These are phyloP conservation scores for Neofusicoccum sp. DNA, from an alignment of 2,329 filamentous ascomycete species.

Conservation along the genomic window DNA sequence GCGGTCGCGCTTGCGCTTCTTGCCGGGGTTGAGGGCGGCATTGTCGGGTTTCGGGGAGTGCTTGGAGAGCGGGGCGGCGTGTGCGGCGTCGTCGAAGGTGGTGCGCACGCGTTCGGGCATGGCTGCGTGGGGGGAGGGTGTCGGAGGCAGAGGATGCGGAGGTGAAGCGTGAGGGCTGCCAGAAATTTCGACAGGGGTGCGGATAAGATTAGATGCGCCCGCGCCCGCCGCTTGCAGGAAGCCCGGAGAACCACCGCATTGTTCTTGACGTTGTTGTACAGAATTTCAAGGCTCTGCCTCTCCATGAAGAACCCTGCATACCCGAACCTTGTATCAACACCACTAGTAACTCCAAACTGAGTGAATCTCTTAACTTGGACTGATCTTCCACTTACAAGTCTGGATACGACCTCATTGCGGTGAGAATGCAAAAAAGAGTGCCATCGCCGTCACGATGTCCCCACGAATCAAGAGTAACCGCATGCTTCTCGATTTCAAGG, in stretches of 20 bases:
- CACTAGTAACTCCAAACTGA: too few species aligned
- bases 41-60: not conserved
- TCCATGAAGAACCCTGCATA: slow-evolving; percentile 25
- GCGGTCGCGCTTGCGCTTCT: slow-evolving; percentile 33
- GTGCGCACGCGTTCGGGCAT: slow-evolving; percentile 46
- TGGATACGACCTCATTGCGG: slow-evolving; percentile 13
- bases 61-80: slow-evolving; percentile 19
- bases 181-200: slow-evolving; percentile 18
- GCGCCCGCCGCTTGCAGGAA: not conserved
- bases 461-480: not conserved
- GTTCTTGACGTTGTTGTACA: slow-evolving; percentile 27
- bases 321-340: not conserved
- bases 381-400: not conserved
- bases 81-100: slow-evolving; percentile 35
- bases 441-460: slow-evolving; percentile 14
- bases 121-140: slow-evolving; percentile 18
- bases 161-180: not conserved
- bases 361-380: too few species aligned
- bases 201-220: slow-evolving; percentile 13
- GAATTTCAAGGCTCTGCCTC: slow-evolving; percentile 25
- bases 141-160: not conserved
- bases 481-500: not conserved
- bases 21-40: slow-evolving; percentile 23
- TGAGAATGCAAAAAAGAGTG: slow-evolving; percentile 18
- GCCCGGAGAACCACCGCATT: slow-evolving; percentile 4